Conservation (phyloP, 202 grass and related monocot genomes). For the Panicum hallii region DNA sequence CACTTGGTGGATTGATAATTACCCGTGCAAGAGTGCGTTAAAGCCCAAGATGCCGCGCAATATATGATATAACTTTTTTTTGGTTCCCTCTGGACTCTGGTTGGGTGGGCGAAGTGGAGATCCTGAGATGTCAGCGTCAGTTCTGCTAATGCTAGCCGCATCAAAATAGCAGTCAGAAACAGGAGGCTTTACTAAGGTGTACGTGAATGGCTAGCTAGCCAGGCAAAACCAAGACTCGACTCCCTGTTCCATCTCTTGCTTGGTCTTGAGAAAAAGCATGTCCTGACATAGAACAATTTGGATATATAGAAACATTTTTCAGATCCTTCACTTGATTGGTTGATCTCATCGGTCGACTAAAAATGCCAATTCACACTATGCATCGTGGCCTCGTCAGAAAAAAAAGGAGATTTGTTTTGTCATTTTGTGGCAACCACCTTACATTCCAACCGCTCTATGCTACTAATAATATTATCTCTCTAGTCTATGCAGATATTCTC, state of each 20-base stretch:
- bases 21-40: too few relatives aligned
- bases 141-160: background rate
- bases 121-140: background rate
- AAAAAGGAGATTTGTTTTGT: background rate
- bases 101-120: conserved; percentile 32
- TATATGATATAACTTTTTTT: too few relatives aligned
- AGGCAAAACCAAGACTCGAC: background rate
- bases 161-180: background rate
- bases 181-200: background rate
- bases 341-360: background rate
- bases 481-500: background rate
- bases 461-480: background rate
- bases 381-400: too few relatives aligned
- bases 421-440: too few relatives aligned
- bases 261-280: background rate
- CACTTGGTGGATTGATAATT: too few relatives aligned
- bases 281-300: conserved; percentile 21
- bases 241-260: too few relatives aligned
- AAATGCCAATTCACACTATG: too few relatives aligned
- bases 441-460: background rate
- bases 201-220: too few relatives aligned
- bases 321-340: background rate
- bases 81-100: too few relatives aligned
- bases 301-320: conserved; percentile 2
- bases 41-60: too few relatives aligned